Conservation (phyloP, 78 protist genomes). For the Acrasis kona region DNA sequence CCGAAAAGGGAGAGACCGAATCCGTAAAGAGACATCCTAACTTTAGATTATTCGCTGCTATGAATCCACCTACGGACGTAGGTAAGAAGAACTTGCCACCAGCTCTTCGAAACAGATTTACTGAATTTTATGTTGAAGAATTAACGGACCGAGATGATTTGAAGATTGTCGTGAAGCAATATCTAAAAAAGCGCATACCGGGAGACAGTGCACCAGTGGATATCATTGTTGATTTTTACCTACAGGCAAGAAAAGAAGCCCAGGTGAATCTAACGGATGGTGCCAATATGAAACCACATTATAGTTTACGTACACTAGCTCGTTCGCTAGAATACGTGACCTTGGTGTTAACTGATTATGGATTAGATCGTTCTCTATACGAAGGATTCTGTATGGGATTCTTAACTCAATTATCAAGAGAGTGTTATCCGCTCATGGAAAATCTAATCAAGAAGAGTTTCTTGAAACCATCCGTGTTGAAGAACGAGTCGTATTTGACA, state of each 20-base stretch:
- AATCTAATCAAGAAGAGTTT: background rate
- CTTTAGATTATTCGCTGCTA: slow-evolving; percentile 94
- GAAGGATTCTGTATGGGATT: slow-evolving; percentile 81
- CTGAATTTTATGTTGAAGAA: slow-evolving; percentile 91
- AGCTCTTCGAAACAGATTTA: slow-evolving; percentile 62
- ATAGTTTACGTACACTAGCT: slow-evolving; percentile 80
- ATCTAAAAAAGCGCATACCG: slow-evolving; percentile 12
- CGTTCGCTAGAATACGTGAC: slow-evolving; percentile 69
- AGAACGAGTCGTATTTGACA: background rate
- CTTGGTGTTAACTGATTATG: slow-evolving; percentile 33
- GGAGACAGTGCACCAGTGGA: slow-evolving; percentile 11
- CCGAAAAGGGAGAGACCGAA: slow-evolving; percentile 80
- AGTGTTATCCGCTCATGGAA: background rate
- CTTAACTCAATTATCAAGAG: slow-evolving; percentile 54
- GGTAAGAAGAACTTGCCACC: slow-evolving; percentile 96
- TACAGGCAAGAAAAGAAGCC: slow-evolving; percentile 33
- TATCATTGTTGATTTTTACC: slow-evolving; percentile 58
- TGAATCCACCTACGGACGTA: slow-evolving; percentile 99
- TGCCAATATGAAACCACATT: slow-evolving; percentile 77
- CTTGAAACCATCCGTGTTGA: background rate
- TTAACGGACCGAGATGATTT: slow-evolving; percentile 64
- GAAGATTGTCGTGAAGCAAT: slow-evolving; percentile 30
- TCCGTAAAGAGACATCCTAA: slow-evolving; percentile 80
- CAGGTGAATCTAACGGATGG: slow-evolving; percentile 55
- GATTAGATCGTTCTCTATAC: slow-evolving; percentile 67